phyloP scores from a whole-genome alignment of 2,329 filamentous ascomycete species.

The Ophiostoma triangulosporum region DNA sequence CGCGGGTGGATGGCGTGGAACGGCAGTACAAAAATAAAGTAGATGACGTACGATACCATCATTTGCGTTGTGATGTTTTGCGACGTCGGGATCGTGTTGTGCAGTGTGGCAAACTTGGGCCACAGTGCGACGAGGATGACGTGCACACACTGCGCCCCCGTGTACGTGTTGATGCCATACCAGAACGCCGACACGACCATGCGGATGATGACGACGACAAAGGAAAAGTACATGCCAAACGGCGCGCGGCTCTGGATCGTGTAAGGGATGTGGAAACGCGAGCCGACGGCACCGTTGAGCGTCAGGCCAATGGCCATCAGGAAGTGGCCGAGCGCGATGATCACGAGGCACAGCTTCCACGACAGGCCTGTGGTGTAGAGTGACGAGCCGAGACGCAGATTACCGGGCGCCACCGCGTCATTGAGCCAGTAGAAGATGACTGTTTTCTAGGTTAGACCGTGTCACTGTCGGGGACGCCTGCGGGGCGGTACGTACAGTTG shows the following conservation, averaged over 20 bases:
- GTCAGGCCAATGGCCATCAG: neutral
- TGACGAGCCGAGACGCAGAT: neutral
- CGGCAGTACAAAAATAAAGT: conserved; percentile 18
- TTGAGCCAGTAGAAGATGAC: neutral
- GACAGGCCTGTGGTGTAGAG: neutral
- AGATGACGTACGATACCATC: conserved; percentile 17
- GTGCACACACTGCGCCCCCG: conserved; percentile 73
- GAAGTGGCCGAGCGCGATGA: neutral
- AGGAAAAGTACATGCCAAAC: conserved; percentile 64
- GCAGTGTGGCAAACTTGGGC: conserved; percentile 23
- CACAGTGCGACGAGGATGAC: conserved; percentile 78
- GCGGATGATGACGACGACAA: conserved; percentile 22
- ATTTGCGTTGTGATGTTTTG: conserved; percentile 22
- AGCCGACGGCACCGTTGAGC: neutral
- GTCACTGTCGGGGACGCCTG: too few species aligned
- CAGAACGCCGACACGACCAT: conserved; percentile 25
- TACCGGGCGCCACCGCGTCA: neutral
- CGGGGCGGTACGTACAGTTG: neutral
- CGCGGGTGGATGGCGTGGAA: conserved; percentile 19
- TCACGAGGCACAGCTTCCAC: neutral
- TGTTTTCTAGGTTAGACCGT: neutral
- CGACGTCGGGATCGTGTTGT: conserved; percentile 25
- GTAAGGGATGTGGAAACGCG: neutral
- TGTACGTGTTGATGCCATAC: conserved; percentile 59
- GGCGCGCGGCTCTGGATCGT: conserved; percentile 31